Percentiles rank a stretch among this genome's conserved stretches.
Conservation (phyloP, 805 yeast species). For the Tetrapisispora phaffii region DNA sequence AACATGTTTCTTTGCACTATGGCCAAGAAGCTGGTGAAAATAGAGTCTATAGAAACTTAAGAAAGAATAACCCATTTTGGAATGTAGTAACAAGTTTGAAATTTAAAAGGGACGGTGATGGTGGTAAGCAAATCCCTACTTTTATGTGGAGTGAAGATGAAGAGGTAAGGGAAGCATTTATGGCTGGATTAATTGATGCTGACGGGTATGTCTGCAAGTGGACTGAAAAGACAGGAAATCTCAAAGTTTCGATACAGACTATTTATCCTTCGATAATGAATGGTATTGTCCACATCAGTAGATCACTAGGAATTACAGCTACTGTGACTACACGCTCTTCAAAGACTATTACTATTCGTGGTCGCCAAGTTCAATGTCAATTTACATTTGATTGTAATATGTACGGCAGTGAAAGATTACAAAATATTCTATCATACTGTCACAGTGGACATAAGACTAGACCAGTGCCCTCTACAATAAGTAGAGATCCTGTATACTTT, state of each 20-base stretch:
- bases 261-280: constrained; percentile 27
- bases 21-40: constrained; percentile 9
- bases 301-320: constrained; percentile 36
- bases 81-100: constrained; percentile 18
- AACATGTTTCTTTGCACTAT: constrained; percentile 17
- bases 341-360: constrained; percentile 13
- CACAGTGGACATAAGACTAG: constrained; percentile 19
- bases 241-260: constrained; percentile 28
- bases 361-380: constrained; percentile 18
- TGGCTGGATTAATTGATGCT: constrained; percentile 38
- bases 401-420: constrained; percentile 16
- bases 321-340: constrained; percentile 27
- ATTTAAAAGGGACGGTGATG: constrained; percentile 15
- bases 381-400: constrained; percentile 21
- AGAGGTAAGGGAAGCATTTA: constrained; percentile 34
- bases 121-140: constrained; percentile 29
- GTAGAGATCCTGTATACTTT: constrained; percentile 17
- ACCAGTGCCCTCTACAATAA: constrained; percentile 7
- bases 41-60: constrained; percentile 11
- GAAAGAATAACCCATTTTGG: constrained; percentile 28
- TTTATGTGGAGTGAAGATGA: constrained; percentile 30
- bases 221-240: constrained; percentile 10
- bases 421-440: constrained; percentile 19
- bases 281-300: constrained; percentile 32
- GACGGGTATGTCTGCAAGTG: constrained; percentile 28